A percentile compares a stretch with the other conserved stretches of the same genome.
Evolutionary conservation across 176 grass and related monocot genomes (phyloP).

Genomic region (Rhynchospora pubera): DNA sequence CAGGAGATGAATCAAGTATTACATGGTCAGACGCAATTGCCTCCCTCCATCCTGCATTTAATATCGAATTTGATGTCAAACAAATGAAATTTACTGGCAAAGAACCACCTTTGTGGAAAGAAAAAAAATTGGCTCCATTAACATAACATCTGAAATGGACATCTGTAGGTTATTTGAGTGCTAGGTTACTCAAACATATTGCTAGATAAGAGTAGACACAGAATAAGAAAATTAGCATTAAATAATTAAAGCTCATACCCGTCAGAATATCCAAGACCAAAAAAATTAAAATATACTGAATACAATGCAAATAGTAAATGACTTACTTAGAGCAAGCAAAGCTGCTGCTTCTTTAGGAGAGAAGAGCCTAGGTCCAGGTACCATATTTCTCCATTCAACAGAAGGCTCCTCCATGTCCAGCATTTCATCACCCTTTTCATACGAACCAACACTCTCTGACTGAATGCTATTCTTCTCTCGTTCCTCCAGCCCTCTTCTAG

Average conservation of each 20-base stretch:
- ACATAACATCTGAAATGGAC: slow-evolving; percentile 6
- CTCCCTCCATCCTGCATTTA: slow-evolving; percentile 64
- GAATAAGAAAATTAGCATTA: neutral
- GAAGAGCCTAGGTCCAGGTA: slow-evolving; percentile 15
- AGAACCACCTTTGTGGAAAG: neutral
- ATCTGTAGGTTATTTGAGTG: neutral
- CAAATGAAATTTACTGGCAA: neutral
- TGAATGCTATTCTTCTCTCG: neutral
- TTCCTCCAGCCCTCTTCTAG: slow-evolving; percentile 4
- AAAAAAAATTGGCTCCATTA: neutral
- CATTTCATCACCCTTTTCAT: slow-evolving; percentile 15
- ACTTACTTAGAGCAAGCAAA: slow-evolving; percentile 76
- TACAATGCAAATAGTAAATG: slow-evolving; percentile 3
- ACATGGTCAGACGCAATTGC: slow-evolving; percentile 57
- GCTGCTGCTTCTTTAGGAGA: slow-evolving; percentile 43
- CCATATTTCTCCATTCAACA: slow-evolving; percentile 4
- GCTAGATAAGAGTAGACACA: neutral
- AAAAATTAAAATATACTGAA: neutral
- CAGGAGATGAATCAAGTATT: slow-evolving; percentile 40
- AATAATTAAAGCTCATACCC: neutral
- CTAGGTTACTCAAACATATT: neutral
- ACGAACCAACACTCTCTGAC: neutral
- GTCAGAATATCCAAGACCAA: neutral
- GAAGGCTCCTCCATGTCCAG: neutral
- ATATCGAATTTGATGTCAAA: neutral